phyloP scores from a whole-genome alignment of 192 early-diverging fungal genomes.

The Oehlia diaphana region DNA sequence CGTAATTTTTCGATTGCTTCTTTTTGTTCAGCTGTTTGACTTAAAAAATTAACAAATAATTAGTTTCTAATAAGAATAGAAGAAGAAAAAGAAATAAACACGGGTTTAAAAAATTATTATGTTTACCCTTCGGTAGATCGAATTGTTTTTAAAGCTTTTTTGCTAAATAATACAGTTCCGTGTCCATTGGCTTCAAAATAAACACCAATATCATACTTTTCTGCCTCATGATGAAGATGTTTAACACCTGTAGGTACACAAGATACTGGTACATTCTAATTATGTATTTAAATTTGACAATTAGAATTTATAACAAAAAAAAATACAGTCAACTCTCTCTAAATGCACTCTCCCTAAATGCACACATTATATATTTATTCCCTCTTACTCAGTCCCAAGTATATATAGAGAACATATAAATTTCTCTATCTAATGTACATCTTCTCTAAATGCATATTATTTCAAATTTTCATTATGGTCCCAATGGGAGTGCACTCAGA shows the following conservation, averaged over 20 bases:
- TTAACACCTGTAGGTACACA: conserved; percentile 98
- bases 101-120: neutral
- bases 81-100: no score
- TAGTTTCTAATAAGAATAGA: neutral
- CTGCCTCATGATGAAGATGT: conserved; percentile 98
- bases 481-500: no score
- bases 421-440: no score
- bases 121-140: conserved; percentile 58
- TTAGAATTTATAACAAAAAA: neutral
- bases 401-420: no score
- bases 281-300: conserved; percentile 5
- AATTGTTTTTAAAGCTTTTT: conserved; percentile 74
- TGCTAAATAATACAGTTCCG: conserved; percentile 96
- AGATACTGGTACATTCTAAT: conserved; percentile 86
- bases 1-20: conserved; percentile 78
- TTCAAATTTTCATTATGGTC: no score
- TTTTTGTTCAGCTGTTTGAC: conserved; percentile 71
- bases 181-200: conserved; percentile 99
- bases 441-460: no score
- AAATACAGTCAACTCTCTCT: no score
- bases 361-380: no score
- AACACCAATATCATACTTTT: conserved; percentile 96
- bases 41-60: conserved; percentile 27
- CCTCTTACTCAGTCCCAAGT: no score
- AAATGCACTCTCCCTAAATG: no score